Base-by-base conservation (phyloP, 306 rosid species). In the Crotalaria pallida region DNA sequence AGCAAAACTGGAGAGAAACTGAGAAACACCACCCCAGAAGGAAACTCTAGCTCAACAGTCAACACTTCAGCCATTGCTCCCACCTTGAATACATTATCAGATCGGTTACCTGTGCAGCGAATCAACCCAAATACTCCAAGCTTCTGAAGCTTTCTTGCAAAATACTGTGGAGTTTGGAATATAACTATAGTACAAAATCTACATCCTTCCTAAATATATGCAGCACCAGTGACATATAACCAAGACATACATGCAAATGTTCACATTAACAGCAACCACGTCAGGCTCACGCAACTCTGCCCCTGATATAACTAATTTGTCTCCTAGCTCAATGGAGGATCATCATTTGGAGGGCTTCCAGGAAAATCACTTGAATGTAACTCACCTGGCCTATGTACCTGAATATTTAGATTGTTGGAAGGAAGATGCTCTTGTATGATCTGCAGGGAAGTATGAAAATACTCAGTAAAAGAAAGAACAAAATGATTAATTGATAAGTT, bases 371-470 rank as follows among this genome's bases (percentile, higher is more conserved):
- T 55, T 36, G 77, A 68, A 68, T 40, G 76, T 1, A 55, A 65
- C 26, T 81, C 96, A 29, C 79, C 86, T 29, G 78, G 31, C 66
- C 58, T 82, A 53, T 63, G 18, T 58, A 65, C 73, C 67, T 77
- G 88, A 61, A 76, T 49, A 80, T 75, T 84, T 79, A 87, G 51
- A 84, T 63, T 84, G 78, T 68, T 76, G 78, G 89, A 82, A 33
- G 86, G 84, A 68, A 88, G 85, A 77, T 86, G 90, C 34, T 91
- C 96, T 76, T 81, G 92, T 10, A 82, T 66, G 19, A 80, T 63
- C 97, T 88, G 65, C 53, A 82, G 5, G 22, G 29, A 75, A 64
- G 38, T 71, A 50, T 18, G 43, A 8, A 60, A 18, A 56, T 27
- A 33, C n/a, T 26, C 21, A 9, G 41, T 40, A 12, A 49, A 23